These are phyloP conservation scores for Millerozyma miso DNA, from an alignment of 805 yeast genomes.

Conservation along the genomic window DNA sequence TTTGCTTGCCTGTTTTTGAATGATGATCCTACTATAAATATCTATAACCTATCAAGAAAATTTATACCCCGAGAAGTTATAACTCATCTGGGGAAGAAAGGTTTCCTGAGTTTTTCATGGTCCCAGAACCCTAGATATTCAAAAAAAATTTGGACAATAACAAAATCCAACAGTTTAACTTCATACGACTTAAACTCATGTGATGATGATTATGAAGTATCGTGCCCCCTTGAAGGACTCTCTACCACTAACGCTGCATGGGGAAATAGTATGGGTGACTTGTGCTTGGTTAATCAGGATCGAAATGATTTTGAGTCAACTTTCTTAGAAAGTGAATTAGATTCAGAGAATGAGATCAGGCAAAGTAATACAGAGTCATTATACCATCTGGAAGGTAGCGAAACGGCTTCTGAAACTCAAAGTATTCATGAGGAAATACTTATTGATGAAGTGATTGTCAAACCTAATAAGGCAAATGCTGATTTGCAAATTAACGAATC, in stretches of 20 bases:
- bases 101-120: conserved; percentile 42
- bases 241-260: conserved; percentile 53
- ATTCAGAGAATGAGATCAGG: conserved; percentile 1
- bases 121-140: conserved; percentile 19
- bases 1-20: conserved; percentile 71
- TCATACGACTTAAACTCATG: conserved; percentile 28
- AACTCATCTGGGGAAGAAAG: conserved; percentile 44
- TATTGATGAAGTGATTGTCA: background rate
- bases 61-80: conserved; percentile 69
- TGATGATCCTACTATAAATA: conserved; percentile 65
- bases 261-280: conserved; percentile 47
- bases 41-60: conserved; percentile 68
- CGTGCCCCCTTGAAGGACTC: conserved; percentile 46
- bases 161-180: conserved; percentile 36
- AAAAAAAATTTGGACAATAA: conserved; percentile 35
- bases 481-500: background rate
- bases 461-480: background rate
- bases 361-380: conserved; percentile 2
- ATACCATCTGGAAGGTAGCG: conserved; percentile 1
- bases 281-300: conserved; percentile 51
- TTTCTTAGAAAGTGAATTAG: background rate
- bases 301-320: conserved; percentile 36
- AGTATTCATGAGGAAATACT: background rate
- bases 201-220: conserved; percentile 17
- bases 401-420: background rate